Conservation (phyloP, 2,329 filamentous ascomycete genomes). For the Davidsoniella eucalypti region DNA sequence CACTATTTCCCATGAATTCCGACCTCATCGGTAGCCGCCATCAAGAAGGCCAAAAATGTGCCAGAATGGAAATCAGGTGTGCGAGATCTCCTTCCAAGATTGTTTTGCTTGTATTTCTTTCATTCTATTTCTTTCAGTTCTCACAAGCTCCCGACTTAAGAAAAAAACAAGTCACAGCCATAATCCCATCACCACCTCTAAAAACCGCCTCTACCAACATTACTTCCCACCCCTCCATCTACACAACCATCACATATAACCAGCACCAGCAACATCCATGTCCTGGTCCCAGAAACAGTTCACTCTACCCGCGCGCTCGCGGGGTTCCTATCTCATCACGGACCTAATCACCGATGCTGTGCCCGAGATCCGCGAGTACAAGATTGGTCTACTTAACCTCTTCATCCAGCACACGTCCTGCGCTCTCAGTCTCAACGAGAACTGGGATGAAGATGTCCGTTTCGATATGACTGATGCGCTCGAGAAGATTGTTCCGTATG, state of each 20-base stretch:
- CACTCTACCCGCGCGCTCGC: conserved; percentile 55
- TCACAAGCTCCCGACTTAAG: too few species aligned
- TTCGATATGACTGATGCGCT: conserved; percentile 87
- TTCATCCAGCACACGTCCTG: conserved; percentile 95
- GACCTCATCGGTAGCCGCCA: too few species aligned
- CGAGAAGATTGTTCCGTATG: conserved; percentile 71
- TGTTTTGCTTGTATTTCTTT: too few species aligned
- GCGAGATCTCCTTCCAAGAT: too few species aligned
- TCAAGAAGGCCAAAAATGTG: too few species aligned
- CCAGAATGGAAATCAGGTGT: too few species aligned
- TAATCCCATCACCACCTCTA: conserved; percentile 24
- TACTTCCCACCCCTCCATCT: conserved; percentile 10
- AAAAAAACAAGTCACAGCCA: too few species aligned
- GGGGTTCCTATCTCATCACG: conserved; percentile 83
- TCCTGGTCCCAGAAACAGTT: conserved; percentile 80
- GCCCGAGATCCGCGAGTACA: conserved; percentile 69
- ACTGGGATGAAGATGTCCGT: conserved; percentile 71
- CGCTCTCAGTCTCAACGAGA: conserved; percentile 84
- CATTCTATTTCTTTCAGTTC: too few species aligned
- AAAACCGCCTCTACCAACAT: conserved; percentile 18
- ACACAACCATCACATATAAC: neutral
- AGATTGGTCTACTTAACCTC: conserved; percentile 70
- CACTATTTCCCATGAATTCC: too few species aligned
- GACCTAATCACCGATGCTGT: conserved; percentile 53
- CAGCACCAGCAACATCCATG: conserved; percentile 26